These are phyloP conservation scores for Rhizoclosmatium globosum DNA, from an alignment of 192 early-diverging fungal genomes.

Conservation along the genomic window DNA sequence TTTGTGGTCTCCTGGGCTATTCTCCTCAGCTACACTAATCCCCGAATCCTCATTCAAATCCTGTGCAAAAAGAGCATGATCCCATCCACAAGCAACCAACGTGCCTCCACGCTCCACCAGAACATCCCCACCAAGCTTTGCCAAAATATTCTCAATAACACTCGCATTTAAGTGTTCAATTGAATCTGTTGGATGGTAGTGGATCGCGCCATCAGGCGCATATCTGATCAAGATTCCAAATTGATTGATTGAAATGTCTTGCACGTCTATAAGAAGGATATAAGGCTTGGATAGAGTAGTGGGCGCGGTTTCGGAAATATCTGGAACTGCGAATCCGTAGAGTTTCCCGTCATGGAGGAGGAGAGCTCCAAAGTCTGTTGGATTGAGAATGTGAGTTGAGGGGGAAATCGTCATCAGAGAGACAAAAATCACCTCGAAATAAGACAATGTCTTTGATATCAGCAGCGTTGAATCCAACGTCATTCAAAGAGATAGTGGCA, in stretches of 20 bases:
- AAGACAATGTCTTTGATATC: slow-evolving; percentile 15
- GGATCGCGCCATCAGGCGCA: neutral
- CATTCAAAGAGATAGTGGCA: neutral
- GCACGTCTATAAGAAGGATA: neutral
- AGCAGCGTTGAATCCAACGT: neutral
- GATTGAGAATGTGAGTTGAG: neutral
- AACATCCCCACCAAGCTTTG: neutral
- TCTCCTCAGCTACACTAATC: too few relatives aligned
- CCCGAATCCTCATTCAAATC: neutral
- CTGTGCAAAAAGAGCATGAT: slow-evolving; percentile 14
- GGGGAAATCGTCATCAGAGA: neutral
- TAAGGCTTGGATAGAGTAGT: neutral
- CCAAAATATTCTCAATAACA: neutral
- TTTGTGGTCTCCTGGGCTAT: too few relatives aligned
- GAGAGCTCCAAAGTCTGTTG: neutral
- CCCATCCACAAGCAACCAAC: slow-evolving; percentile 17
- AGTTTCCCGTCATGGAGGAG: neutral
- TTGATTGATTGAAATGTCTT: neutral
- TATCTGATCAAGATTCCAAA: neutral
- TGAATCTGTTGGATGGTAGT: neutral
- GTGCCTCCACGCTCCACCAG: neutral
- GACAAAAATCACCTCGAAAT: slow-evolving; percentile 17
- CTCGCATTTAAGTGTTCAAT: neutral
- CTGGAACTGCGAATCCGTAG: neutral
- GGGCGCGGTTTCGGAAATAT: neutral